Evolutionary conservation across 768 basidiomycete genomes (phyloP), one percentile per base, ranked within the genome.

Genomic region (Rhizopogon roseolus): DNA sequence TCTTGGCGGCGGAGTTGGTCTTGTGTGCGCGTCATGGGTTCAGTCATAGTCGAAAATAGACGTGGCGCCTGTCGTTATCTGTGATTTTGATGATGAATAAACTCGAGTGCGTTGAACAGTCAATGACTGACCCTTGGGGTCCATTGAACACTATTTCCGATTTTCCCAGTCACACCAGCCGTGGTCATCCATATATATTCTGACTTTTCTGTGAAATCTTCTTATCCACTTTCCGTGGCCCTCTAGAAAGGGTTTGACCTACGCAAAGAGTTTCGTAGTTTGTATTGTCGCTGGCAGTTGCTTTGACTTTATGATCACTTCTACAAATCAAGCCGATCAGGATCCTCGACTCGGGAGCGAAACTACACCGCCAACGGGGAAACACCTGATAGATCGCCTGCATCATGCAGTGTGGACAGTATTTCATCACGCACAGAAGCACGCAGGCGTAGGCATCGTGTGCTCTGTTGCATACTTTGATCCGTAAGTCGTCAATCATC

Each of bases 381-480:
- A 37, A 19, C 50, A 41, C 27, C 71, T 67, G 67, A 55, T 57
- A 38, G 41, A 54, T 8, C 58, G 41, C 9, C 34, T 69, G 29
- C 49, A 61, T 28, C 52, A 46, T 42, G 62, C 65, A n/a, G 69
- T 63, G n/a, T 57, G 56, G 56, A 63, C 63, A 10, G 57, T 78
- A 22, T 63, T 72, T 42, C 74, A 76, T 59, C 88, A 90, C 65
- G 70, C 76, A 27, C 76, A 72, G 52, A 83, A 75, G 60, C 89
- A 90, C 65, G 80, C 81, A 3, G 93, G 93, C 5, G 84, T 91
- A 42, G 93, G 93, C n/a, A 73, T 93, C 44, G 82, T 95, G 25
- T 92, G 90, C 58, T 81, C 88, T 8, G 90, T 94, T 8, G 93
- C 92, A 0, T 95, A 94, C 68, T 90, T 91, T 63, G 90, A 92